A percentile compares a stretch with the other conserved stretches of the same genome.
Evolutionary conservation across 495 filamentous ascomycete genomes (phyloP).

Genomic region (Penicillium crystallinum): DNA sequence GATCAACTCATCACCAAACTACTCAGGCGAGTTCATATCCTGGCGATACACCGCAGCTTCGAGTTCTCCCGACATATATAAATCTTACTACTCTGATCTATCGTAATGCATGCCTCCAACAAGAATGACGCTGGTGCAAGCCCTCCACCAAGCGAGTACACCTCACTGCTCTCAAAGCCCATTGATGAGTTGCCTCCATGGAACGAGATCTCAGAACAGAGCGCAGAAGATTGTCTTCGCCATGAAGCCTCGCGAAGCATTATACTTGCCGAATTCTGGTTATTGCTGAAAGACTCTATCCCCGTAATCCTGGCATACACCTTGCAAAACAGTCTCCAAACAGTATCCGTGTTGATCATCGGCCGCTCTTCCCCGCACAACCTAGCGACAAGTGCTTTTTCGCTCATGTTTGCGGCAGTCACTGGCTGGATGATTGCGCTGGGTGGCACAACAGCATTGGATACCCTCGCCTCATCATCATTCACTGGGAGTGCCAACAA

Average conservation of each 20-base stretch:
- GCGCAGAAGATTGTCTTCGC: neutral
- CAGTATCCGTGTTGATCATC: constrained; percentile 75
- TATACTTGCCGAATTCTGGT: constrained; percentile 58
- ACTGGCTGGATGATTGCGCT: constrained; percentile 88
- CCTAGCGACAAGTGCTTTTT: constrained; percentile 79
- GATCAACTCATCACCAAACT: neutral
- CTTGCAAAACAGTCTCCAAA: constrained; percentile 85
- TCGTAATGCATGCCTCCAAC: neutral
- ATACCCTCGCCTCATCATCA: constrained; percentile 80
- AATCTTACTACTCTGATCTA: neutral
- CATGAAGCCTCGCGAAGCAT: constrained; percentile 6
- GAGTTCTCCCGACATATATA: neutral
- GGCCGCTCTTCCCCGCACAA: constrained; percentile 77
- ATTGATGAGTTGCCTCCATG: constrained; percentile 9
- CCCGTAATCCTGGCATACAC: constrained; percentile 88
- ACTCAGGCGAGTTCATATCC: no score
- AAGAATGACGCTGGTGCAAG: neutral
- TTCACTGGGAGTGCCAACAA: constrained; percentile 81
- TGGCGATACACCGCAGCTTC: no score
- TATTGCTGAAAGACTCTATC: constrained; percentile 62
- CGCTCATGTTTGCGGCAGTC: constrained; percentile 91
- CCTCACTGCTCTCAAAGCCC: constrained; percentile 45
- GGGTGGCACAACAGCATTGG: constrained; percentile 87
- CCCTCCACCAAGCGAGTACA: constrained; percentile 33
- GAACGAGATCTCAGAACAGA: neutral